Evolutionary conservation across 805 yeast genomes (phyloP), one percentile per base, ranked within the genome.

Genomic region (Myxozyma kluyveri): DNA sequence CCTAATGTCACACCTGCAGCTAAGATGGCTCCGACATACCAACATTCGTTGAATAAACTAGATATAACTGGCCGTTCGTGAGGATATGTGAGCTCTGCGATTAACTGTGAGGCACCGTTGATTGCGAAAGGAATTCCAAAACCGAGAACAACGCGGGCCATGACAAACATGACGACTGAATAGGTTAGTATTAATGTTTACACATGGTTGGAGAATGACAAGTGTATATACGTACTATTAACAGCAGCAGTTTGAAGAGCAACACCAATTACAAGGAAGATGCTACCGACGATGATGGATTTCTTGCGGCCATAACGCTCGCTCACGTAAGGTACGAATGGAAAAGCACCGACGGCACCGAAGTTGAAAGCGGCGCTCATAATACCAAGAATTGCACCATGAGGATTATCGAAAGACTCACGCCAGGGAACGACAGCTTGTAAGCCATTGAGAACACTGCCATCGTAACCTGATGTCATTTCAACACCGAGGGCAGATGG

Each of bases 11-110:
- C 51, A 23, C 53, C 46, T 4, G 59, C 32, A 3, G 59, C 57
- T 23, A 52, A 64, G 47, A 77, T 62, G n/a, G 80, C 79, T 43
- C 83, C 83, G 36, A 76, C 61, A 59, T 75, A 77, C 81, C 80
- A 77, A 50, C 73, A 72, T 18, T 56, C 71, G 63, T 78, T 79
- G 67, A 71, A 79, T 48, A 72, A 65, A n/a, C 78, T 69, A 27
- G 79, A 74, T 42, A 69, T 55, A 32, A 68, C 65, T 9, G 48
- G 38, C 19, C 57, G 55, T 3, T 40, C 31, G 17, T 24, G 32
- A 23, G 58, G 52, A 27, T 46, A 43, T 5, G 56, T 46, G 17
- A 53, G 41, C 36, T 56, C 60, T 17, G 50, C 29, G 5, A 49
- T 31, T 4, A 45, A 40, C 24, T n/a, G 29, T 4, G 56, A 42